Evolutionary conservation across 495 filamentous ascomycete genomes (phyloP).

Genomic region (Evansstolkia leycettana): DNA sequence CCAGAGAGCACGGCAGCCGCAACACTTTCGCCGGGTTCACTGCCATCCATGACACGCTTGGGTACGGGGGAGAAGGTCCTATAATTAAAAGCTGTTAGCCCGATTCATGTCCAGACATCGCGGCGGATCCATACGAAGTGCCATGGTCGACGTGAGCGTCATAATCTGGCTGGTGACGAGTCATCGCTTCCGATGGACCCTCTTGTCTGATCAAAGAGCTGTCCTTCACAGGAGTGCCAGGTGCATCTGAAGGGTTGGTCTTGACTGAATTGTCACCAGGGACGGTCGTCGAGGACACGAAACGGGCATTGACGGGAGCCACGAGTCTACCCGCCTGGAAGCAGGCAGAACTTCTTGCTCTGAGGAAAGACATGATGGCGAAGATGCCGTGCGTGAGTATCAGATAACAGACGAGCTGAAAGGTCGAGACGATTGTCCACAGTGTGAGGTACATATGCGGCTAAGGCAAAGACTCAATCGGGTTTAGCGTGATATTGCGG

Average conservation of each 20-base stretch:
- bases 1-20: slow-evolving; percentile 83
- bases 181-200: slow-evolving; percentile 34
- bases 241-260: slow-evolving; percentile 29
- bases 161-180: slow-evolving; percentile 67
- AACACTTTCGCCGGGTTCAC: slow-evolving; percentile 61
- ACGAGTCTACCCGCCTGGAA: slow-evolving; percentile 22
- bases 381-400: slow-evolving; percentile 9
- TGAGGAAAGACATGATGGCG: slow-evolving; percentile 32
- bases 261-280: slow-evolving; percentile 18
- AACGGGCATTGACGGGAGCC: slow-evolving; percentile 24
- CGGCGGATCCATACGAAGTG: slow-evolving; percentile 54
- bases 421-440: slow-evolving; percentile 2
- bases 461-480: slow-evolving; percentile 23
- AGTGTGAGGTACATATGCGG: slow-evolving; percentile 24
- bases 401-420: slow-evolving; percentile 10
- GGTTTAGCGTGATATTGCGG: slow-evolving; percentile 27
- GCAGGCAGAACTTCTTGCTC: slow-evolving; percentile 26
- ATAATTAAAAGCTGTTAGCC: slow-evolving; percentile 11
- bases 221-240: slow-evolving; percentile 19
- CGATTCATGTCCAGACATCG: background rate
- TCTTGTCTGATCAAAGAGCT: slow-evolving; percentile 43
- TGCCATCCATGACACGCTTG: slow-evolving; percentile 78
- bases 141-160: slow-evolving; percentile 63
- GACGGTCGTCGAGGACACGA: slow-evolving; percentile 17
- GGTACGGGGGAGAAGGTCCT: slow-evolving; percentile 86